Evolutionary conservation across 306 rosid genomes (phyloP), one percentile per base, ranked within the genome.

Genomic region (Lupinus albus): DNA sequence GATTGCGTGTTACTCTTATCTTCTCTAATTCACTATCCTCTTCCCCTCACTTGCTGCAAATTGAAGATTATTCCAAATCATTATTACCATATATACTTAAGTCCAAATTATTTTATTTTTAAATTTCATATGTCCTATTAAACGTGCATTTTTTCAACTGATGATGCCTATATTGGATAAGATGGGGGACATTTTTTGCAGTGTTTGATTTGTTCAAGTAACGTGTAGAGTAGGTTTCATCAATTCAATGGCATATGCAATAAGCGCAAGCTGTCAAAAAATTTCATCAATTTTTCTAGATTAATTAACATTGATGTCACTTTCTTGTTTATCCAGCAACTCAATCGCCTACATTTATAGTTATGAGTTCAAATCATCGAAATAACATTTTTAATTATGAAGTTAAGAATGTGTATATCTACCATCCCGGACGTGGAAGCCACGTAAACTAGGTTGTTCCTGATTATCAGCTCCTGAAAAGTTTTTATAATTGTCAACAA

Each of bases 301-400:
- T 45, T 39, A 58, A 25, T 25, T 25, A 25, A 49, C 42, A 15
- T 60, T 50, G 28, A 30, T 55, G 55, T 51, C 71, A 55, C 53
- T 61, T 80, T 41, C 46, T 46, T 66, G 30, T 14, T 5, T 59
- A 36, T 61, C 48, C 41, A 42, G 69, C 58, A 25, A 4, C 30
- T 25, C 30, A 25, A 4, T 4, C 14, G 76, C 81, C 68, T 60
- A 74, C 52, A 57, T n/a, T n/a, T n/a, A n/a, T n/a, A n/a, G n/a
- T n/a, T n/a, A n/a, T n/a, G n/a, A n/a, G n/a, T n/a, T n/a, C n/a
- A n/a, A n/a, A n/a, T n/a, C n/a, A n/a, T n/a, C n/a, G n/a, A n/a
- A n/a, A n/a, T n/a, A n/a, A n/a, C n/a, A n/a, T n/a, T n/a, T n/a
- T n/a, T n/a, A n/a, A n/a, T n/a, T n/a, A n/a, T n/a, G n/a, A n/a